Evolutionary conservation across 2,329 filamentous ascomycete genomes (phyloP).

Genomic region (Clonostachys sp.): DNA sequence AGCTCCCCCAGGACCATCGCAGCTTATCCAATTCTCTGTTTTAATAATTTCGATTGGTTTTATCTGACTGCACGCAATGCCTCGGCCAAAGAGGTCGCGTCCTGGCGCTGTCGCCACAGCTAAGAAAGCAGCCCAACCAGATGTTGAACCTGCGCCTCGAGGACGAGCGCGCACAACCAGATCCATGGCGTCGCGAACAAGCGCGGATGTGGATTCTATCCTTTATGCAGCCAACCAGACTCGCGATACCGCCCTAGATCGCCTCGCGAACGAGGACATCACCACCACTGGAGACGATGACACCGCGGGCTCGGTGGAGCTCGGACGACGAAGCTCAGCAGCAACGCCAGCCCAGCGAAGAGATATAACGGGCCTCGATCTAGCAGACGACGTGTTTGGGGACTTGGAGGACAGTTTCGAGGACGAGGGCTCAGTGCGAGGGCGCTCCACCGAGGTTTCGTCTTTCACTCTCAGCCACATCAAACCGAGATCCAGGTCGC

Average conservation of each 20-base stretch:
- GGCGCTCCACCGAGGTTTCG: slow-evolving; percentile 37
- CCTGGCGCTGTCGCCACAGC: neutral
- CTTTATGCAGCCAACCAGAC: slow-evolving; percentile 15
- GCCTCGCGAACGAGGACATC: slow-evolving; percentile 25
- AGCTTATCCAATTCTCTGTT: too few species aligned
- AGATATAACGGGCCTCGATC: slow-evolving; percentile 22
- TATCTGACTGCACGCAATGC: slow-evolving; percentile 2
- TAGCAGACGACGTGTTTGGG: slow-evolving; percentile 30
- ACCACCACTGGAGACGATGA: slow-evolving; percentile 4
- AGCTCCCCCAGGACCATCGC: too few species aligned
- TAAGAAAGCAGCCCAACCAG: neutral
- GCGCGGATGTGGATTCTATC: slow-evolving; percentile 15
- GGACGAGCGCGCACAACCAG: slow-evolving; percentile 16
- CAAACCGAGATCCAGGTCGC: slow-evolving; percentile 35
- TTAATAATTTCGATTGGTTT: too few species aligned
- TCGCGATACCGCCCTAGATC: slow-evolving; percentile 28
- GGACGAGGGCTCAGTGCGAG: slow-evolving; percentile 19
- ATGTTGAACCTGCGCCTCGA: slow-evolving; percentile 4
- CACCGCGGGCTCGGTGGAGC: neutral
- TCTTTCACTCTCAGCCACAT: slow-evolving; percentile 10
- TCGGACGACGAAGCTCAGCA: neutral
- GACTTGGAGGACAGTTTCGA: slow-evolving; percentile 41
- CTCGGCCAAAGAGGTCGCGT: slow-evolving; percentile 4
- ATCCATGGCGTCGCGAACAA: slow-evolving; percentile 10
- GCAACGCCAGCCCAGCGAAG: slow-evolving; percentile 9